Percentiles rank a stretch among this genome's conserved stretches.
Evolutionary conservation across 2,329 filamentous ascomycete genomes (phyloP).

Genomic region (Colletotrichum destructivum): DNA sequence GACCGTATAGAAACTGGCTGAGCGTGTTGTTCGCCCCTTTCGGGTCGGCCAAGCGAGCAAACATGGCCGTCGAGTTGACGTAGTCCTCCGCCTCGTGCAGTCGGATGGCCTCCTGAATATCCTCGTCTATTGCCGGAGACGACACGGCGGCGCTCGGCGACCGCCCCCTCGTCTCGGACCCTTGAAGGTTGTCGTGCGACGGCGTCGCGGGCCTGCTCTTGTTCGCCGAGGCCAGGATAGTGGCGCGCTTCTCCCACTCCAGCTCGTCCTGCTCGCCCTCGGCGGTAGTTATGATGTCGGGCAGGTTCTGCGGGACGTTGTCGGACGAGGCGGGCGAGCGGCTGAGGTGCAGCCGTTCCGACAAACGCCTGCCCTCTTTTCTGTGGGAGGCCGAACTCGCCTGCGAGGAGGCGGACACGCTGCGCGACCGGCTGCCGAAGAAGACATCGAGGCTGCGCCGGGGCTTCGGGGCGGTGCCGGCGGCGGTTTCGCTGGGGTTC

Average conservation of each 20-base stretch:
- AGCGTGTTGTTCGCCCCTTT: constrained; percentile 91
- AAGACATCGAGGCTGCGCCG: constrained; percentile 64
- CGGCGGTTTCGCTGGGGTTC: constrained; percentile 44
- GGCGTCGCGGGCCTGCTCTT: constrained; percentile 62
- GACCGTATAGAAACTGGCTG: constrained; percentile 95
- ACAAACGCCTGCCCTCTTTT: constrained; percentile 66
- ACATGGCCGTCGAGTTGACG: constrained; percentile 85
- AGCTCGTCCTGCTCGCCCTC: constrained; percentile 71
- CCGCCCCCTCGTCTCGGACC: constrained; percentile 41
- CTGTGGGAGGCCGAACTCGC: constrained; percentile 53
- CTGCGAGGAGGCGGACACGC: constrained; percentile 62
- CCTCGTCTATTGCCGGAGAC: constrained; percentile 71
- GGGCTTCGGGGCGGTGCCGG: constrained; percentile 51
- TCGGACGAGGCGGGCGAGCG: constrained; percentile 74
- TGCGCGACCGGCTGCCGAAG: constrained; percentile 62
- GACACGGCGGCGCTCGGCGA: constrained; percentile 54
- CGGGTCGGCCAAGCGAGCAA: constrained; percentile 86
- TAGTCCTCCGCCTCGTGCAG: constrained; percentile 90
- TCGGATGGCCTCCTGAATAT: constrained; percentile 96
- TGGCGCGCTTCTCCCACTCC: constrained; percentile 94
- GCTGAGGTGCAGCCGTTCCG: constrained; percentile 79
- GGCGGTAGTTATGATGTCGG: constrained; percentile 73
- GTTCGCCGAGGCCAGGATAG: constrained; percentile 82
- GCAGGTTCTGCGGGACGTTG: constrained; percentile 85
- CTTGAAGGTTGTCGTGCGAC: constrained; percentile 38